Percentiles rank a stretch among this genome's conserved stretches.
phyloP scores from a whole-genome alignment of 2,329 filamentous ascomycete species.

The Anthostomella pinea region DNA sequence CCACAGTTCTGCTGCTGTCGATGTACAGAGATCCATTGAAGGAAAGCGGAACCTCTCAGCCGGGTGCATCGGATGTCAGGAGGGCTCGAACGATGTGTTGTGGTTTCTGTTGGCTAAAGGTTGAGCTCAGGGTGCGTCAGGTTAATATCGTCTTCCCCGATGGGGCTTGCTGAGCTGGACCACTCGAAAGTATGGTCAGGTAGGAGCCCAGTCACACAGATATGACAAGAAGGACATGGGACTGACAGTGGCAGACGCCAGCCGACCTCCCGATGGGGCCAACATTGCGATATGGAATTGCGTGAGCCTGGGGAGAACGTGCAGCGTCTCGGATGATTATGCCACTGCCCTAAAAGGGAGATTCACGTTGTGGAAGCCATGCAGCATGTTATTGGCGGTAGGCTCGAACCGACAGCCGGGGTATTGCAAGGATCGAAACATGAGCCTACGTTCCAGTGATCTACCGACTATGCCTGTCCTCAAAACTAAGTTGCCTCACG shows the following conservation, averaged over 20 bases:
- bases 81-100: constrained; percentile 24
- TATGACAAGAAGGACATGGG: too few species aligned
- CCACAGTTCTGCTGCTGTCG: constrained; percentile 21
- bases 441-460: constrained; percentile 33
- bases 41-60: constrained; percentile 17
- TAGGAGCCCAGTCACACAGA: constrained; percentile 24
- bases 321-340: background rate
- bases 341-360: background rate
- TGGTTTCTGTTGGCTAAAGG: constrained; percentile 30
- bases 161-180: constrained; percentile 32
- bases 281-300: background rate
- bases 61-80: constrained; percentile 22
- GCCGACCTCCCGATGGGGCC: constrained; percentile 5
- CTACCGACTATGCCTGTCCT: constrained; percentile 29
- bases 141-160: constrained; percentile 26
- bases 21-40: constrained; percentile 13
- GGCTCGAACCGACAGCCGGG: constrained; percentile 15
- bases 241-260: constrained; percentile 5
- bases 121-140: constrained; percentile 18
- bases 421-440: constrained; percentile 28
- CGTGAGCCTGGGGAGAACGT: background rate
- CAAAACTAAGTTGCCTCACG: constrained; percentile 25
- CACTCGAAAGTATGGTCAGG: constrained; percentile 14
- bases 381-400: background rate
- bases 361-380: too few species aligned